phyloP scores from a whole-genome alignment of 2,329 filamentous ascomycete species.

The Conoideocrella luteorostrata region DNA sequence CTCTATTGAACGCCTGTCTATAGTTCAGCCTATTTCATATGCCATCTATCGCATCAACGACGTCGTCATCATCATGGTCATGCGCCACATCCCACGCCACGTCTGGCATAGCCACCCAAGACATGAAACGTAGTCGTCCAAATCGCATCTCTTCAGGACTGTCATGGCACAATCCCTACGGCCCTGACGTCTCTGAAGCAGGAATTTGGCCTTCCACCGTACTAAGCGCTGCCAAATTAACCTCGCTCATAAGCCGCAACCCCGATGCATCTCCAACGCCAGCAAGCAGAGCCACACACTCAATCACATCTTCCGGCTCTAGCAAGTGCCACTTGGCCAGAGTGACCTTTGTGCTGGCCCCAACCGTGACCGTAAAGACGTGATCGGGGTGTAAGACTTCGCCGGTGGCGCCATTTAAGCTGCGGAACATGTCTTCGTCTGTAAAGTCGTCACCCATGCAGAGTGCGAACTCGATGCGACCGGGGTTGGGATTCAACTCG shows the following conservation, averaged over 20 bases:
- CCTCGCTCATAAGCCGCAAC: slow-evolving; percentile 38
- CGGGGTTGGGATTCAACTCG: slow-evolving; percentile 32
- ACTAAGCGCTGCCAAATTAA: slow-evolving; percentile 50
- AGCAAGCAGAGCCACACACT: slow-evolving; percentile 52
- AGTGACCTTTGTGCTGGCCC: slow-evolving; percentile 86
- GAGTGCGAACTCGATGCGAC: slow-evolving; percentile 75
- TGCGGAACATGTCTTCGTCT: slow-evolving; percentile 94
- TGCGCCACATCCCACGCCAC: not conserved
- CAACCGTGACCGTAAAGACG: slow-evolving; percentile 87
- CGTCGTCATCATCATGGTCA: not conserved
- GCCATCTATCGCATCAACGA: not conserved
- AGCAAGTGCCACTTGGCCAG: slow-evolving; percentile 84
- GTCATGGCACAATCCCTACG: not conserved
- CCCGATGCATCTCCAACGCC: slow-evolving; percentile 35
- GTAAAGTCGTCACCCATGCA: slow-evolving; percentile 95
- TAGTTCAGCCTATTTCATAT: not conserved
- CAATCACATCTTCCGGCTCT: slow-evolving; percentile 83
- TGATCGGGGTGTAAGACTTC: slow-evolving; percentile 51
- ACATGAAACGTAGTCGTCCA: too few relatives aligned
- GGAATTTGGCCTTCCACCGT: slow-evolving; percentile 46
- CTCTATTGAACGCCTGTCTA: slow-evolving; percentile 5
- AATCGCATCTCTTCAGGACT: too few relatives aligned
- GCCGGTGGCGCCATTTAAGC: slow-evolving; percentile 56
- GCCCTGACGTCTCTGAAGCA: not conserved
- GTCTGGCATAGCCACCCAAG: too few relatives aligned